These are phyloP conservation scores for Epicoccum sorghinum DNA, from an alignment of 2,329 filamentous ascomycete species.

Conservation along the genomic window DNA sequence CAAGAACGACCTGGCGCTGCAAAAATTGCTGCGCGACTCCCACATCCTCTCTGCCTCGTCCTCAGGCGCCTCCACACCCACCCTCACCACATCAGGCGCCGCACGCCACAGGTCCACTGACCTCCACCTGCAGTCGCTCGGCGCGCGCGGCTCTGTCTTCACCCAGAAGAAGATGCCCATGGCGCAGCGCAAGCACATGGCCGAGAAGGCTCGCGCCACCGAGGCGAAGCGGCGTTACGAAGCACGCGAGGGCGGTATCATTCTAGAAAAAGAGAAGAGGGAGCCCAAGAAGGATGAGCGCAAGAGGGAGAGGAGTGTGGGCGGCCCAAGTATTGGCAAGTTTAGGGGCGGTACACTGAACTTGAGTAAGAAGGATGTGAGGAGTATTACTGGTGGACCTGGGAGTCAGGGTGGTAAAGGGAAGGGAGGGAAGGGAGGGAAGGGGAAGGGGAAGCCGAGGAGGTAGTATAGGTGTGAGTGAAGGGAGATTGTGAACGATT, in stretches of 20 bases:
- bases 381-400: conserved; percentile 63
- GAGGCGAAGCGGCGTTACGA: conserved; percentile 77
- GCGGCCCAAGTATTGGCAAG: conserved; percentile 78
- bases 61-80: conserved; percentile 49
- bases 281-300: conserved; percentile 55
- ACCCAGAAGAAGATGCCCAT: conserved; percentile 89
- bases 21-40: conserved; percentile 88
- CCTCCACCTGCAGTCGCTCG: conserved; percentile 79
- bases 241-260: conserved; percentile 87
- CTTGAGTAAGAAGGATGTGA: conserved; percentile 78
- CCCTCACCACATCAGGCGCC: conserved; percentile 62
- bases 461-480: background rate
- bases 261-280: conserved; percentile 70
- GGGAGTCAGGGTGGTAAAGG: conserved; percentile 49
- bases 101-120: conserved; percentile 83
- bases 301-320: conserved; percentile 66
- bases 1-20: conserved; percentile 90
- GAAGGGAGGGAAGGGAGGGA: conserved; percentile 24
- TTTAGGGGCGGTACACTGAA: conserved; percentile 80
- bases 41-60: conserved; percentile 74
- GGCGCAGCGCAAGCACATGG: conserved; percentile 83
- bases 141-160: conserved; percentile 76
- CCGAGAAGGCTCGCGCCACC: conserved; percentile 65
- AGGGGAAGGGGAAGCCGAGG: conserved; percentile 13
- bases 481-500: background rate